Conservation (phyloP, 2,329 filamentous ascomycete genomes). For the Paraphaeosphaeria sporulosa region DNA sequence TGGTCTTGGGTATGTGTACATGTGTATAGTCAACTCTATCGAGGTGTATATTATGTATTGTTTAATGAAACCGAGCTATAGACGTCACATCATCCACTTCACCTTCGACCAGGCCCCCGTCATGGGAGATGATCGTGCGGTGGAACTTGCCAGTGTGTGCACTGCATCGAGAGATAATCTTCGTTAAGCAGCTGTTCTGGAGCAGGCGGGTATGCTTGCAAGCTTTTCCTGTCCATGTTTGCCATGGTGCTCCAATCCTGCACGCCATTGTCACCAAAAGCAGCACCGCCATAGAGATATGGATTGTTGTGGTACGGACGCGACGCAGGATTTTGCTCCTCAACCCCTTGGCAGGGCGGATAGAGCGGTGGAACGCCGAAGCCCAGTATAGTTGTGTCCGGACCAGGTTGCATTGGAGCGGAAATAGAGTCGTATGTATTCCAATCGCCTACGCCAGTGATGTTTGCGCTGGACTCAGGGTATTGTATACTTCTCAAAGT, state of each 20-base stretch:
- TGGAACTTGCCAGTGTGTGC: not conserved
- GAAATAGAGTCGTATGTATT: not conserved
- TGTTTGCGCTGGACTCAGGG: not conserved
- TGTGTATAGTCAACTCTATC: not conserved
- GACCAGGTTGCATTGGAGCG: not conserved
- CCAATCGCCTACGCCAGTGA: not conserved
- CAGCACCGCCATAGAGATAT: not conserved
- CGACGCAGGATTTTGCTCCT: not conserved
- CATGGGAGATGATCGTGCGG: not conserved
- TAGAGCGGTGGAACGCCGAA: not conserved
- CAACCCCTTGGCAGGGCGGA: not conserved
- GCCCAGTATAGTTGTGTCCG: not conserved
- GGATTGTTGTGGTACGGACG: conserved; percentile 2
- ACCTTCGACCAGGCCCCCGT: not conserved
- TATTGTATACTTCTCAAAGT: not conserved
- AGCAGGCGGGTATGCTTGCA: not conserved
- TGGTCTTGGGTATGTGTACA: not conserved
- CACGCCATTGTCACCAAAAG: not conserved
- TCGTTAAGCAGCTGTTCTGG: not conserved
- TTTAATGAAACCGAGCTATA: not conserved
- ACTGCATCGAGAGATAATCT: not conserved
- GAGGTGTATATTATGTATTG: not conserved
- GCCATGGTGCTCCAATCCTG: not conserved
- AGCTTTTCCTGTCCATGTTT: not conserved
- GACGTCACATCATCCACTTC: not conserved